phyloP scores from a whole-genome alignment of 1,284 basidiomycete genomes.

The Dichomitus squalens region DNA sequence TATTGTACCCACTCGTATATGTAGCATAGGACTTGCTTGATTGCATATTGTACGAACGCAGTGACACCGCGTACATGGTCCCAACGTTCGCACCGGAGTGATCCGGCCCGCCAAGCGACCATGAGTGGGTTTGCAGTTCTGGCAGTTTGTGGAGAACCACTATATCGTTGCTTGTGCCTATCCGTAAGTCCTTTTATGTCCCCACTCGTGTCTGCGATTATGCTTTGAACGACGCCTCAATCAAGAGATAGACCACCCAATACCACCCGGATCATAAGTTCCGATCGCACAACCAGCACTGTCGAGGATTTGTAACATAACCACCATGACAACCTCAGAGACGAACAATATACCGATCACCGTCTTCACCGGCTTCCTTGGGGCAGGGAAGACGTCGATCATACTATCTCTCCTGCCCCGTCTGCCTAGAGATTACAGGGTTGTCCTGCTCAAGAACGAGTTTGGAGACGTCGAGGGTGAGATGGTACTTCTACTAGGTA shows the following conservation, averaged over 20 bases:
- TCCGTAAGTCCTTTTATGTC: too few species aligned
- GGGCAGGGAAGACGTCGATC: constrained; percentile 67
- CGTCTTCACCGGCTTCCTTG: constrained; percentile 85
- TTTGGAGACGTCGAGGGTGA: constrained; percentile 82
- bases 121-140: too few species aligned
- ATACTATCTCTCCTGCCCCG: constrained; percentile 83
- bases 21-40: constrained; percentile 10
- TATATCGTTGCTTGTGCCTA: too few species aligned
- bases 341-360: constrained; percentile 68
- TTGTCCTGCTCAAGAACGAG: constrained; percentile 88
- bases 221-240: too few species aligned
- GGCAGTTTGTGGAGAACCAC: too few species aligned
- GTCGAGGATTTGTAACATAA: too few species aligned
- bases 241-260: too few species aligned
- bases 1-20: background rate
- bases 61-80: background rate
- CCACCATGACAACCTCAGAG: background rate
- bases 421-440: constrained; percentile 81
- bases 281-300: background rate
- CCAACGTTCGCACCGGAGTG: background rate
- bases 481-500: background rate
- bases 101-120: too few species aligned
- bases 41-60: background rate
- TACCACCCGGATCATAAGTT: too few species aligned
- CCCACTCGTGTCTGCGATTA: too few species aligned